phyloP scores from a whole-genome alignment of 306 rosid species.

The Prunus davidiana region DNA sequence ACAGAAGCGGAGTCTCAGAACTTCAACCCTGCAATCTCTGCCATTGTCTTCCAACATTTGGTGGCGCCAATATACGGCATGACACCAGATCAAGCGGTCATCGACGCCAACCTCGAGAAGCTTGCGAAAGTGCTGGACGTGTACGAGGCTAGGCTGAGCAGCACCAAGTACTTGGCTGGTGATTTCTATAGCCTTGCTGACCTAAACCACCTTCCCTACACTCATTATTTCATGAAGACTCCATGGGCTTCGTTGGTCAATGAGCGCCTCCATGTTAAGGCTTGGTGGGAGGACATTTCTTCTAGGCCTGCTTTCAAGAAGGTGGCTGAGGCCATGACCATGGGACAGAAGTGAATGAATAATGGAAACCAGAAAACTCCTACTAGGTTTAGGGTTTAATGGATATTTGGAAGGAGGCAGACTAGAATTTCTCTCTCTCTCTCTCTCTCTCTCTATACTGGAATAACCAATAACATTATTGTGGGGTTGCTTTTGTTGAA shows the following conservation, averaged over 20 bases:
- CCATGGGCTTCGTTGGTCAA: conserved; percentile 54
- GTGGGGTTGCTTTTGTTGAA: too few species aligned
- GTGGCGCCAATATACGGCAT: conserved; percentile 49
- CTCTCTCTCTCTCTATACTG: too few species aligned
- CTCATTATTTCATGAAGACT: conserved; percentile 58
- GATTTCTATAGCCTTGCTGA: conserved; percentile 64
- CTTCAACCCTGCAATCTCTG: conserved; percentile 45
- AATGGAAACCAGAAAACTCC: too few species aligned
- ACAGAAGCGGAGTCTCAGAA: conserved; percentile 59
- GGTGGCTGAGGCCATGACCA: conserved; percentile 53
- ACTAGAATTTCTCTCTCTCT: too few species aligned
- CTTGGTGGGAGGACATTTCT: conserved; percentile 78
- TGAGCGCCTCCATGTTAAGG: conserved; percentile 64
- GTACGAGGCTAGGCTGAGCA: conserved; percentile 56
- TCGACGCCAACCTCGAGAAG: conserved; percentile 50
- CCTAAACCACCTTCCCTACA: conserved; percentile 54
- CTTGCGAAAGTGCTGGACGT: conserved; percentile 51
- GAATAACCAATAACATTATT: too few species aligned
- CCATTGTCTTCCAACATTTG: conserved; percentile 47
- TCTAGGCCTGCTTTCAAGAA: conserved; percentile 56
- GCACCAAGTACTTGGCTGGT: conserved; percentile 61
- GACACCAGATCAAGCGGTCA: conserved; percentile 40
- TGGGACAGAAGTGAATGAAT: conserved; percentile 23
- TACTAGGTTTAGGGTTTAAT: too few species aligned
- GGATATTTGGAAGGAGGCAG: too few species aligned